A percentile compares a stretch with the other conserved stretches of the same genome.
Conservation (phyloP, 257 asterid genomes). For the Solanum appendiculatum region DNA sequence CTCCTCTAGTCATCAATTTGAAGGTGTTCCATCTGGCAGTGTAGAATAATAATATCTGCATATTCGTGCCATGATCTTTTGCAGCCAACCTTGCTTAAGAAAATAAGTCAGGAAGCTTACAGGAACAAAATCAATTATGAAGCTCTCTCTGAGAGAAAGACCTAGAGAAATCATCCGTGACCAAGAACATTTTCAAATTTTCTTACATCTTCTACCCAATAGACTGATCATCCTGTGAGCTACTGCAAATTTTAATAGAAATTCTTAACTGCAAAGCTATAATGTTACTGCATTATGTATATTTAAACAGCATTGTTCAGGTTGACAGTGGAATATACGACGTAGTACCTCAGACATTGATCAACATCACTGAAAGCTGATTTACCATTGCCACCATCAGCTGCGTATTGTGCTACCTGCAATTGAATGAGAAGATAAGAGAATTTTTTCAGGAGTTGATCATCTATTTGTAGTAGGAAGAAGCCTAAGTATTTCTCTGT, state of each 20-base stretch:
- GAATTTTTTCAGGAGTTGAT: not conserved
- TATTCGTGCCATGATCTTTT: not conserved
- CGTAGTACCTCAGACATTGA: conserved; percentile 70
- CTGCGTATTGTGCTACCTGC: conserved; percentile 94
- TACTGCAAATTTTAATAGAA: not conserved
- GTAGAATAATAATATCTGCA: not conserved
- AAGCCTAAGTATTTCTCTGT: not conserved
- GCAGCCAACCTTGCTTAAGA: not conserved
- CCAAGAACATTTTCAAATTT: not conserved
- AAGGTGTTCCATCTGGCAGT: not conserved
- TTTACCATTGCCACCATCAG: conserved; percentile 71
- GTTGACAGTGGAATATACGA: not conserved
- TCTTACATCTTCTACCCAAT: not conserved
- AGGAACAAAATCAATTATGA: not conserved
- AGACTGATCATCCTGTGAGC: not conserved
- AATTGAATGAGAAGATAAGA: not conserved
- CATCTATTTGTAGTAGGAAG: not conserved
- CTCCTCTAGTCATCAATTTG: not conserved
- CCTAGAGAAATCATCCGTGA: not conserved
- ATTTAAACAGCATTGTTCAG: not conserved
- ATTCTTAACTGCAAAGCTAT: not conserved
- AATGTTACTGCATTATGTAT: not conserved
- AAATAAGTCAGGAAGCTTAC: not conserved
- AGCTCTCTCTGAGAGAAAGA: not conserved
- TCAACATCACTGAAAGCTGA: conserved; percentile 67